Base-by-base conservation (phyloP, 1,284 basidiomycete genomes). In the Moesziomyces globuligerus region DNA sequence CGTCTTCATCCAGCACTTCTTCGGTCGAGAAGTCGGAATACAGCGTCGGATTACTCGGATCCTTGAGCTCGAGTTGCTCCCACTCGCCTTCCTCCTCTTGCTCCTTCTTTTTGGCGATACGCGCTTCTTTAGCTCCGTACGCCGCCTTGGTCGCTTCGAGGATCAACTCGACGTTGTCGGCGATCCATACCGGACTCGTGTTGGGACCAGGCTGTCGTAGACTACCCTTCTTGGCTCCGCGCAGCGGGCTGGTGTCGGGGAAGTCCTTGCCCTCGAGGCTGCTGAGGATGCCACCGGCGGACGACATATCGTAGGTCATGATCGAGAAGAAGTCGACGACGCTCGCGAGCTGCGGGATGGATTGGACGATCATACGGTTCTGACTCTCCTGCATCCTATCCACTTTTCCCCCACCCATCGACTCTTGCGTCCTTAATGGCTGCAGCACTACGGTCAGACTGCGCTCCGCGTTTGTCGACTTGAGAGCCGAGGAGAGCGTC, bases 241-340 rank as follows among this genome's bases (percentile, higher is more conserved):
- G 36, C 18, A 76, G 25, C 5, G 68, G 62, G 24, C 72, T 76
- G 26, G 59, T 59, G 3, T 37, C 18, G 2, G 64, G 59, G 18
- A 76, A 55, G 15, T 60, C 50, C 15, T 48, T 50, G 15, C 58
- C 67, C 6, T 39, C 37, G 13, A 67, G 10, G 1, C 10, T 11
- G 18, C 53, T 60, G 1, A 45, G 40, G 3, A 54, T 20, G 0
- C 73, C 73, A 8, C 36, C 50, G 0, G 48, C 48, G 4, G 54
- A 53, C 6, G 73, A 59, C 66, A 74, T 69, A 38, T 74, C 73
- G 53, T 75, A 75, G 2, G 73, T 75, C 75, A 76, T 76, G 48
- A 75, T 50, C 18, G 45, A 59, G 13, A 74, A 45, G 26, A 13
- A 64, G 38, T 76, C 75, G 11, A 64, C 72, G 18, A 76, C 37